These are phyloP conservation scores for Hymenochaete sp. DNA, from an alignment of 1,284 basidiomycete species.

Conservation along the genomic window DNA sequence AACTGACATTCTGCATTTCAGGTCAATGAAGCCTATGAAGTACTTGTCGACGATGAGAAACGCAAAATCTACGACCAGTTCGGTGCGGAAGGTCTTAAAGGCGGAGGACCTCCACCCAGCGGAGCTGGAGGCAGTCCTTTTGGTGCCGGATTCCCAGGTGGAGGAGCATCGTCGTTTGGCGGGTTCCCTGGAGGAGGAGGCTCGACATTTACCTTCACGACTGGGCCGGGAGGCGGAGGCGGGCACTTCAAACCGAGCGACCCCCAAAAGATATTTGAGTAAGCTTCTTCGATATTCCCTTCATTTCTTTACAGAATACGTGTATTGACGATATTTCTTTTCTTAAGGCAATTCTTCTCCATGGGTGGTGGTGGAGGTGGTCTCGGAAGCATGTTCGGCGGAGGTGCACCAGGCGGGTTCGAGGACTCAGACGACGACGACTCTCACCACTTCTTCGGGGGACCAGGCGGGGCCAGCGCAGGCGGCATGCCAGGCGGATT, in stretches of 20 bases:
- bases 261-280: conserved; percentile 90
- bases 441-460: conserved; percentile 27
- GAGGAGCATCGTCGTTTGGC: conserved; percentile 43
- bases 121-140: conserved; percentile 37
- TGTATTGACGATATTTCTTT: not conserved
- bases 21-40: conserved; percentile 99
- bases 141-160: conserved; percentile 37
- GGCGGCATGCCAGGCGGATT: conserved; percentile 14
- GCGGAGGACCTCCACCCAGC: conserved; percentile 43
- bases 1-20: conserved; percentile 75
- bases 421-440: conserved; percentile 43
- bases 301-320: conserved; percentile 21
- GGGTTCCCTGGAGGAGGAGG: conserved; percentile 38
- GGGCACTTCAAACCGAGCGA: conserved; percentile 68
- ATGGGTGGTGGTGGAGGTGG: conserved; percentile 29
- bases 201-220: conserved; percentile 52
- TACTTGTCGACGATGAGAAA: conserved; percentile 90
- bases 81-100: conserved; percentile 93
- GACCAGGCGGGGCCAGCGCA: conserved; percentile 37
- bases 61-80: conserved; percentile 90
- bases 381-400: conserved; percentile 31
- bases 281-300: conserved; percentile 29
- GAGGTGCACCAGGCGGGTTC: too few species aligned
- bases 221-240: conserved; percentile 34
- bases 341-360: conserved; percentile 58